Base-by-base conservation (phyloP, 2,329 filamentous ascomycete species). In the Helotiales sp. region DNA sequence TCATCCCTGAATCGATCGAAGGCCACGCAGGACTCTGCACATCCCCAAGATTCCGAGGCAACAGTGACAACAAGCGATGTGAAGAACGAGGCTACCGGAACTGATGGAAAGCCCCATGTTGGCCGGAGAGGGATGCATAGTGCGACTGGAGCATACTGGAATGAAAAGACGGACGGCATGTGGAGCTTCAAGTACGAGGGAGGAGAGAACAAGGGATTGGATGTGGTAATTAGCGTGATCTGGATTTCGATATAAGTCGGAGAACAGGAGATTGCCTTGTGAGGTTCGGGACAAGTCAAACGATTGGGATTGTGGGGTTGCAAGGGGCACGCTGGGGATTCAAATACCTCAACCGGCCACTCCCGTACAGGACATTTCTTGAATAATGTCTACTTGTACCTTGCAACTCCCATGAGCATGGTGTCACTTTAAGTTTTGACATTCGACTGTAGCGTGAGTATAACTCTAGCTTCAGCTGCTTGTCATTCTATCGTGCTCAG, bases 111-210 rank as follows among this genome's bases (percentile, higher is more conserved):
- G 76, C 81, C 83, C n/a, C 84, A 88, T 71, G 88, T 89, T 56
- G 93, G 92, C 55, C 86, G 93, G 65, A 85, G 93, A 64, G 95
- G 95, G 64, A 95, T 95, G 90, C 90, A 95, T 79, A 89, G 85
- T 73, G 90, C 90, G 22, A 90, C 88, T 44, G 90, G 90, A 49
- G 91, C 90, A 31, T 95, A 89, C 80, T 95, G 90, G 90, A 91
- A 95, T 75, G 90, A 92, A 77, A 90, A 92, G 78, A 91, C 88
- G 75, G 90, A 95, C 70, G 90, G 90, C 66, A 93, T 93, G 83
- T 95, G 89, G 88, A 91, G 85, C 67, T 92, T 88, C 79, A 95
- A 95, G 79, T 93, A 87, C 72, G 89, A 92, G 67, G 83, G 82
- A 57, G 82, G 83, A 59, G 83, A 86, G 72, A 76, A 74, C 68